Evolutionary conservation across 257 asterid genomes (phyloP), one percentile per base, ranked within the genome.

Genomic region (Solanum sparsipilum): DNA sequence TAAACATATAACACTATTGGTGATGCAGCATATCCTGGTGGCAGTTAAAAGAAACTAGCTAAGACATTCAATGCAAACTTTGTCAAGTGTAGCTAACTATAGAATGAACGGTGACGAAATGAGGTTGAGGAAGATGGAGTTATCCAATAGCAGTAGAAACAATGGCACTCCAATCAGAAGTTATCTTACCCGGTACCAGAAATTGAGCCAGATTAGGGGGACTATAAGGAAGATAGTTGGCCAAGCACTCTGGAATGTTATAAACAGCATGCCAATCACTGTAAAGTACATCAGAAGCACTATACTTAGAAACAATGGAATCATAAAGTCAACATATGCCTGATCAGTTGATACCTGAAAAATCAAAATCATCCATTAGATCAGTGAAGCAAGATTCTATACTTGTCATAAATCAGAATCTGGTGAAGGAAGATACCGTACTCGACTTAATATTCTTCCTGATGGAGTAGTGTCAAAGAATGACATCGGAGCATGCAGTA

Each of bases 381-480:
- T 82, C 20, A 67, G 75, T 48, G 74, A 60, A 71, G 31, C n/a
- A 63, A 38, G 23, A 46, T 67, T 36, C 34, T 41, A 67, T 11
- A 39, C 25, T 25, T 25, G 87, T 31, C 35, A 86, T 71, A 70
- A 85, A 70, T 23, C 63, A 18, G 31, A 60, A 76, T 21, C 39
- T 41, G 68, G n/a, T 25, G 23, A 11, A 31, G 71, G 65, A 73
- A 92, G 91, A 88, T 78, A 90, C 94, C 91, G 34, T 88, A 94
- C 98, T n/a, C 98, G 94, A 81, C 92, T 96, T 70, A 96, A 81
- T 44, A 94, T 89, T 90, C 98, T 90, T 31, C 98, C 98, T 2
- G 97, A 94, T n/a, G 98, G 98, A 31, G 98, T 96, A 9, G 98
- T 93, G 90, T 96, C 98, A 31, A 94, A 95, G 91, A 94, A 96